These are phyloP conservation scores for Penicillium sclerotigenum DNA, from an alignment of 2,329 filamentous ascomycete species.

Conservation along the genomic window DNA sequence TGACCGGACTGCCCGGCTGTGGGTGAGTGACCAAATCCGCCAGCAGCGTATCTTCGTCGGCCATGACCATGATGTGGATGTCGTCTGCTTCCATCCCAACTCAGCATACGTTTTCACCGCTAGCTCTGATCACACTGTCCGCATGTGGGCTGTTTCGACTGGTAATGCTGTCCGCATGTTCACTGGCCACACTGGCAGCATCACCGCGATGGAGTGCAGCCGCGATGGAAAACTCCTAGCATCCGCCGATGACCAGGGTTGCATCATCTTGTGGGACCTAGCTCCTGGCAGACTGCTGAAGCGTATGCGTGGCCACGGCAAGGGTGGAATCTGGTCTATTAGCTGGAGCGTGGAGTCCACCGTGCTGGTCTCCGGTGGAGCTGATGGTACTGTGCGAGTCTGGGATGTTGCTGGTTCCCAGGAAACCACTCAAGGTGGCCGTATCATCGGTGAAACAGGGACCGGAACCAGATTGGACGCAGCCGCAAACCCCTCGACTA, in stretches of 20 bases:
- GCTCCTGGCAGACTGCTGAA: slow-evolving; percentile 83
- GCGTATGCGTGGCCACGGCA: slow-evolving; percentile 87
- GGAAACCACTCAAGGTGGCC: slow-evolving; percentile 50
- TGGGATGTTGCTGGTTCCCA: slow-evolving; percentile 85
- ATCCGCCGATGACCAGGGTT: slow-evolving; percentile 81
- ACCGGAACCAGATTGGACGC: slow-evolving; percentile 52
- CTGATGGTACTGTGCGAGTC: slow-evolving; percentile 86
- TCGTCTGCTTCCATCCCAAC: slow-evolving; percentile 91
- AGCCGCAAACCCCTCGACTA: slow-evolving; percentile 46
- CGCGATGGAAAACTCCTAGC: slow-evolving; percentile 89
- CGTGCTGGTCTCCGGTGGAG: slow-evolving; percentile 82
- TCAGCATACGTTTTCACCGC: slow-evolving; percentile 90
- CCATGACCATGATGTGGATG: slow-evolving; percentile 89
- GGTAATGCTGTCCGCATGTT: slow-evolving; percentile 88
- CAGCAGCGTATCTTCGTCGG: slow-evolving; percentile 84
- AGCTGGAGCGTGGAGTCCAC: slow-evolving; percentile 92
- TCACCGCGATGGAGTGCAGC: slow-evolving; percentile 79
- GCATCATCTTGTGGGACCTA: slow-evolving; percentile 92
- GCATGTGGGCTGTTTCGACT: slow-evolving; percentile 94
- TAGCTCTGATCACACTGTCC: slow-evolving; percentile 86
- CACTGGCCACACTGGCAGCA: slow-evolving; percentile 82
- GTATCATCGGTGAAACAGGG: slow-evolving; percentile 50
- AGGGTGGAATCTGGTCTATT: slow-evolving; percentile 89
- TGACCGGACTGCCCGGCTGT: slow-evolving; percentile 86
- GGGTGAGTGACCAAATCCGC: slow-evolving; percentile 89